Percentiles rank a stretch among this genome's conserved stretches.
Evolutionary conservation across 805 yeast genomes (phyloP).

Genomic region (Lipomyces anomalus): DNA sequence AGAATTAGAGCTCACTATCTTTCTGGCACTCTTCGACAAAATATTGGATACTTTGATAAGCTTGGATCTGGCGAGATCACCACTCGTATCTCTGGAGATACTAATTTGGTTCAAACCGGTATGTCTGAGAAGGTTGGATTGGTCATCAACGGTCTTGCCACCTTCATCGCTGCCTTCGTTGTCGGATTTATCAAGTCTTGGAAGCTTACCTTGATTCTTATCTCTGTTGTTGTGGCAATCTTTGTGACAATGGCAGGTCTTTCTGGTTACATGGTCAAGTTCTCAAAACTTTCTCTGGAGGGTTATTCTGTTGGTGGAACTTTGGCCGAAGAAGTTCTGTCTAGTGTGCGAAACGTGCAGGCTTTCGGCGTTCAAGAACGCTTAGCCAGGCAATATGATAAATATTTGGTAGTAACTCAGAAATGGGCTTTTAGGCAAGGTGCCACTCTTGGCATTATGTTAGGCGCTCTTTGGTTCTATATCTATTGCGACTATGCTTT

Average conservation of each 20-base stretch:
- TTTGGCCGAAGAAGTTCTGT: conserved; percentile 38
- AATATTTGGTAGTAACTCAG: conserved; percentile 27
- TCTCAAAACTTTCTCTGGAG: conserved; percentile 5
- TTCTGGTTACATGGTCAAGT: conserved; percentile 28
- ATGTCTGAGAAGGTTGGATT: conserved; percentile 37
- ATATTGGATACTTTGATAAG: conserved; percentile 39
- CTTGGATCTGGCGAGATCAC: conserved; percentile 42
- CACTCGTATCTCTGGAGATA: conserved; percentile 42
- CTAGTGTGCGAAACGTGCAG: conserved; percentile 37
- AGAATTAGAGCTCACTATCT: conserved; percentile 38
- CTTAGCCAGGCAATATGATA: conserved; percentile 32
- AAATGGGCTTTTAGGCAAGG: conserved; percentile 27
- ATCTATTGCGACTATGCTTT: conserved; percentile 37
- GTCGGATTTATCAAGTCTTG: conserved; percentile 36
- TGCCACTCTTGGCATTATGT: conserved; percentile 32
- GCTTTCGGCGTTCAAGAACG: conserved; percentile 39
- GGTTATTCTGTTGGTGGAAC: conserved; percentile 25
- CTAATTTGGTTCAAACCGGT: conserved; percentile 39
- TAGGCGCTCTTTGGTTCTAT: conserved; percentile 35
- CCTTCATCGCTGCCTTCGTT: conserved; percentile 36
- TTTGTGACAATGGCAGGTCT: conserved; percentile 29
- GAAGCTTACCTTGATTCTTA: conserved; percentile 35
- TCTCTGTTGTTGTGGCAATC: conserved; percentile 32
- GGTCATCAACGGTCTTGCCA: conserved; percentile 34
- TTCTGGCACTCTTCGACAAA: conserved; percentile 36